A percentile compares a stretch with the other conserved stretches of the same genome.
These are phyloP conservation scores for Tuctoria greenei DNA, from an alignment of 176 grass and related monocot species.

Conservation along the genomic window DNA sequence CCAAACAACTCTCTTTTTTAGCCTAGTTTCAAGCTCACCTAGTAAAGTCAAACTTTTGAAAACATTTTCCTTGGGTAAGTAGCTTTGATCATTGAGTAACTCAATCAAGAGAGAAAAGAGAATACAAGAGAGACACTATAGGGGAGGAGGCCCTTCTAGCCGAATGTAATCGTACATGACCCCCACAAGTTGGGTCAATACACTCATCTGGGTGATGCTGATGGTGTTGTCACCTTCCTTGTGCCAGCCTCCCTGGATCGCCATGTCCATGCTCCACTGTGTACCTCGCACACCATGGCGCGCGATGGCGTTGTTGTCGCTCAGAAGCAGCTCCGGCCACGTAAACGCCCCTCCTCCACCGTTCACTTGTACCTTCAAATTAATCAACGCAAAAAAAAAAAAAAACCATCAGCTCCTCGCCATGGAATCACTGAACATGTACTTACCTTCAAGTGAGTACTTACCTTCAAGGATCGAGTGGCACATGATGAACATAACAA, in stretches of 20 bases:
- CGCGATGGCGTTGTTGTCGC: constrained; percentile 64
- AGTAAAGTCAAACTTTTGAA: no score
- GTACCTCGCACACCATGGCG: constrained; percentile 46
- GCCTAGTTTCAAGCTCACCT: no score
- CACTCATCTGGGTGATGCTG: constrained; percentile 41
- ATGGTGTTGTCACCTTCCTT: constrained; percentile 47
- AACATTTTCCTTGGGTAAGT: no score
- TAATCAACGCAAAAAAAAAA: neutral
- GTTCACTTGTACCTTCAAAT: neutral
- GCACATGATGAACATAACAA: neutral
- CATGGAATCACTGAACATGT: neutral
- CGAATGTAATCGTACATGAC: constrained; percentile 72
- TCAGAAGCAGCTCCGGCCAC: constrained; percentile 27
- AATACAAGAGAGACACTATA: no score
- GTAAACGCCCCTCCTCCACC: neutral
- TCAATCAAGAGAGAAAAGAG: no score
- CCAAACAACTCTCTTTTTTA: no score
- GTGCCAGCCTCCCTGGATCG: constrained; percentile 31
- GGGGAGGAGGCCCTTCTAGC: constrained; percentile 38
- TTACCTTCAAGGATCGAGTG: no score
- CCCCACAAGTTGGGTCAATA: constrained; percentile 13
- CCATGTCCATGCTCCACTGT: constrained; percentile 48
- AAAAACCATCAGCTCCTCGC: neutral
- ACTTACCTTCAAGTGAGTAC: no score
- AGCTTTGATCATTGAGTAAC: no score